Base-by-base conservation (phyloP, 768 basidiomycete species). In the Tulasnella sp. region DNA sequence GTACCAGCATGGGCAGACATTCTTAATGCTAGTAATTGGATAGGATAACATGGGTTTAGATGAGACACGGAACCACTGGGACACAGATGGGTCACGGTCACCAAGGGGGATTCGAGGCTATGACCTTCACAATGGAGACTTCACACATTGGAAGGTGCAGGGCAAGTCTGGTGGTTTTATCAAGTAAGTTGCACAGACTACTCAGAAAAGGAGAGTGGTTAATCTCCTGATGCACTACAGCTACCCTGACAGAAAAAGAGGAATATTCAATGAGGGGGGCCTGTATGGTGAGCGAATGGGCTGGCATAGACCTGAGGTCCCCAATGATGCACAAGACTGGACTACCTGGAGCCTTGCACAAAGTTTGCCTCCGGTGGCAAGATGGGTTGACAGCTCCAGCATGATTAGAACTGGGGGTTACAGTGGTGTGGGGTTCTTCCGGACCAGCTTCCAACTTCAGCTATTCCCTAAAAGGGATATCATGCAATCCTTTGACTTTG, bases 21-120 rank as follows among this genome's bases (percentile, higher is more conserved):
- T 76, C 39, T 27, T 21, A 19, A 31, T 46, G 7, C 19, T 76
- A 36, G 24, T 18, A 27, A n/a, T 74, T 40, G 39, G 68, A 14
- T 72, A 93, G 91, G 94, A 95, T 80, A 93, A 93, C 82, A 93
- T 92, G 91, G 94, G 94, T 0, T 84, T 93, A 81, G 89, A 94
- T 78, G 90, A 94, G 84, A 88, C 89, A 19, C 74, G 85, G 31
- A 87, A 87, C 81, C 81, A 90, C 90, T 88, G 82, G 34, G 86
- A 84, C 62, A 85, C 89, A 8, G 87, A 93, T 80, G 85, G 87
- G 38, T 88, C 91, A 16, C 94, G 92, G 83, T 90, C 92, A 16
- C 92, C 94, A 38, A 90, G 94, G 27, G 94, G 94, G 2, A 88
- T 96, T 46, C 89, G 93, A 12, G 93, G 94, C 14, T 95, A 94